Evolutionary conservation across 2,329 filamentous ascomycete species (phyloP).

Genomic region (Pezicula radicicola): DNA sequence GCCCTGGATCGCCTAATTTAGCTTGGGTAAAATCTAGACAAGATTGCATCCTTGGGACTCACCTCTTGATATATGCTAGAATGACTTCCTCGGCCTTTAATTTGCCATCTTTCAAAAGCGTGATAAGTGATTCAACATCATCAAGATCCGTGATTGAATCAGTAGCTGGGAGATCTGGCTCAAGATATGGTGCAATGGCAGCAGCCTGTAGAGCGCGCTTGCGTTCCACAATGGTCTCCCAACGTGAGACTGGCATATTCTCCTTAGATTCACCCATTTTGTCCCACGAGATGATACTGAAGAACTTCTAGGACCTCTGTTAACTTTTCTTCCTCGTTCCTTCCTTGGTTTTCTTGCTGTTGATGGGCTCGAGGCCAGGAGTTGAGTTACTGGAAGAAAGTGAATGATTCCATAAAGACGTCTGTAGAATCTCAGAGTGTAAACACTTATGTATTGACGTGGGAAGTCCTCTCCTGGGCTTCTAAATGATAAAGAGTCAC

Average conservation of each 20-base stretch:
- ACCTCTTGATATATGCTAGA: slow-evolving; percentile 1
- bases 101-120: slow-evolving; percentile 1
- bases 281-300: background rate
- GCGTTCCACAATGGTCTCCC: slow-evolving; percentile 2
- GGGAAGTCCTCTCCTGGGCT: too few relatives aligned
- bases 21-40: background rate
- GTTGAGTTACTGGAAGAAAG: too few relatives aligned
- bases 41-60: background rate
- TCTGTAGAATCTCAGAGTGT: too few relatives aligned
- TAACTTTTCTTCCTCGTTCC: too few relatives aligned
- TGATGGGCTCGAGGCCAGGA: too few relatives aligned
- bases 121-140: slow-evolving; percentile 5
- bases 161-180: background rate
- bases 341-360: too few relatives aligned
- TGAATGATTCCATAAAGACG: too few relatives aligned
- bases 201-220: slow-evolving; percentile 1
- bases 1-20: background rate
- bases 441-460: too few relatives aligned
- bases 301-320: too few relatives aligned
- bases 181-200: slow-evolving; percentile 4
- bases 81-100: background rate
- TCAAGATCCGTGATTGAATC: slow-evolving; percentile 6
- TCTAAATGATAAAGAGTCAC: too few relatives aligned
- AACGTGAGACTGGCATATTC: background rate
- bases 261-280: background rate